phyloP scores from a whole-genome alignment of 176 grass and related monocot genomes.

The Carex myosuroides region DNA sequence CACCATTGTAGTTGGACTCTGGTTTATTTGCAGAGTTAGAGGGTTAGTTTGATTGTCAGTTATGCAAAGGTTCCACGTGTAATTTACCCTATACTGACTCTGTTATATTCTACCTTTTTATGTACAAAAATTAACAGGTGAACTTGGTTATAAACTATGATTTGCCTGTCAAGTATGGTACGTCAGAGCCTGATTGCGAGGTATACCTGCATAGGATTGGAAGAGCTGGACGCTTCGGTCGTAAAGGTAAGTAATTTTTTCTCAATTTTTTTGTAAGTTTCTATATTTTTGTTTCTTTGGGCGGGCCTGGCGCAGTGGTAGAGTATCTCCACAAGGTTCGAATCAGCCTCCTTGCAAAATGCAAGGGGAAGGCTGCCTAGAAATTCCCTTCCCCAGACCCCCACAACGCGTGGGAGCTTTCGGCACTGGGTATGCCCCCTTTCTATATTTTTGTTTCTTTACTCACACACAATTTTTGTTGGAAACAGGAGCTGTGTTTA shows the following conservation, averaged over 20 bases:
- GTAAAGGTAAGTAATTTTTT: slow-evolving; percentile 63
- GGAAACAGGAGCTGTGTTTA: slow-evolving; percentile 87
- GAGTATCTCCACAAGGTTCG: too few species aligned
- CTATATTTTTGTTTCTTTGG: background rate
- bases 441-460: background rate
- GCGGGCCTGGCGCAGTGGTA: too few species aligned
- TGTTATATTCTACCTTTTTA: background rate
- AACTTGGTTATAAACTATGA: slow-evolving; percentile 97
- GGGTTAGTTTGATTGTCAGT: background rate
- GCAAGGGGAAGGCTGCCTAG: too few species aligned
- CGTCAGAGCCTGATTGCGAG: slow-evolving; percentile 78
- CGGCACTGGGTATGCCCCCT: background rate
- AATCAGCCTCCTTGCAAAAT: too few species aligned
- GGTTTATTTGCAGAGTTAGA: background rate
- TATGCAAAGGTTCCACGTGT: background rate
- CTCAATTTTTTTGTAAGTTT: background rate
- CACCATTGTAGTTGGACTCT: background rate
- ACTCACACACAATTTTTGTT: slow-evolving; percentile 1
- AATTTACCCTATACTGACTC: background rate
- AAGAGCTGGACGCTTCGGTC: slow-evolving; percentile 89
- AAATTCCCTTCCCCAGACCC: too few species aligned
- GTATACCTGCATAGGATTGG: slow-evolving; percentile 96
- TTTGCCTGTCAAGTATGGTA: slow-evolving; percentile 72
- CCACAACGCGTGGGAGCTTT: too few species aligned
- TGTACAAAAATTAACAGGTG: slow-evolving; percentile 38